Conservation (phyloP, 148 eudicot species). For the Rhododendron kiyosumense region DNA sequence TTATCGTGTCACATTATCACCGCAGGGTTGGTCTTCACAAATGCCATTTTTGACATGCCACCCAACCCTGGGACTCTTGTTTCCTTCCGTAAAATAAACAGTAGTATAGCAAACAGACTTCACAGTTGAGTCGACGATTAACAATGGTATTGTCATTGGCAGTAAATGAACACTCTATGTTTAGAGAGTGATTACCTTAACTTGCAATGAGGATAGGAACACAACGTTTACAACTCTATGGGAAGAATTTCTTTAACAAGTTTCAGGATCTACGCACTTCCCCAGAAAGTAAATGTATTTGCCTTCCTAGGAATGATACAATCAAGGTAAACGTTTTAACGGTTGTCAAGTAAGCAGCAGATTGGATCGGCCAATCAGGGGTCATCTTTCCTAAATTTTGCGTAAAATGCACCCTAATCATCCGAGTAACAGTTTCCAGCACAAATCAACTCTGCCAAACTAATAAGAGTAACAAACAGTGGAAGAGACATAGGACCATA, state of each 20-base stretch:
- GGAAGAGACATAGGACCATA: not conserved
- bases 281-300: not conserved
- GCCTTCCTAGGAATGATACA: not conserved
- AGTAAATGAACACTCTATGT: not conserved
- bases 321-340: not conserved
- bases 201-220: not conserved
- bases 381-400: not conserved
- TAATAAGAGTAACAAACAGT: not conserved
- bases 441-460: not conserved
- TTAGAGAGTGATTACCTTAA: not conserved
- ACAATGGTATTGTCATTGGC: not conserved
- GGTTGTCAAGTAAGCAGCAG: not conserved
- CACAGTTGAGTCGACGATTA: not conserved
- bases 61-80: not conserved
- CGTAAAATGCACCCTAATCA: not conserved
- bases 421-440: not conserved
- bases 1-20: not conserved
- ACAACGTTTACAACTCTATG: not conserved
- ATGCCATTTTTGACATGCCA: not conserved
- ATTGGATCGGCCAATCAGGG: not conserved
- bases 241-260: not conserved
- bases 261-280: not conserved
- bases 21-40: not conserved
- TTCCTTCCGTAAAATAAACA: not conserved
- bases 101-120: not conserved